These are phyloP conservation scores for Chytridiales sp. DNA, from an alignment of 371 early-diverging fungal species.

Conservation along the genomic window DNA sequence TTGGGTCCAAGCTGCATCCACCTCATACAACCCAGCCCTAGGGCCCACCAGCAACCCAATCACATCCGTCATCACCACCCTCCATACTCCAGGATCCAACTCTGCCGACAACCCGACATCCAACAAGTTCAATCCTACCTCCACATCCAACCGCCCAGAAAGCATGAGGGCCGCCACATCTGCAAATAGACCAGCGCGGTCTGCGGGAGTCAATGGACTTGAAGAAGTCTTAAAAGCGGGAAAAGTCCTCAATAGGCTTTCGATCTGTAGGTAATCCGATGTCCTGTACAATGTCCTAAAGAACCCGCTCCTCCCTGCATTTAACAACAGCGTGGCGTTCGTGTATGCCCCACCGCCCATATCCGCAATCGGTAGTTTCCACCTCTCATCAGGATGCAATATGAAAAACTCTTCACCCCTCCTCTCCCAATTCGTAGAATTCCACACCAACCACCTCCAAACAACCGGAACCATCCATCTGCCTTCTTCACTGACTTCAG, in stretches of 20 bases:
- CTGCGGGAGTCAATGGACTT: slow-evolving; percentile 4
- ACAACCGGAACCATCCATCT: not conserved
- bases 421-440: not conserved
- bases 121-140: slow-evolving; percentile 1
- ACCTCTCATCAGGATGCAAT: not conserved
- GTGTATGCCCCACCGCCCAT: not conserved
- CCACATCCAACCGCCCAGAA: not conserved
- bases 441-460: not conserved
- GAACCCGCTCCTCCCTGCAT: slow-evolving; percentile 13
- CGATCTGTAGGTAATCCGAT: not conserved
- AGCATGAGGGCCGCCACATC: slow-evolving; percentile 17
- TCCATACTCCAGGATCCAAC: slow-evolving; percentile 18
- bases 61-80: slow-evolving; percentile 8
- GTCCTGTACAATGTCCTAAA: slow-evolving; percentile 7
- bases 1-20: not conserved
- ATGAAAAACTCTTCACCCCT: slow-evolving; percentile 1
- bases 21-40: slow-evolving; percentile 5
- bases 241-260: not conserved
- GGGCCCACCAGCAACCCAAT: not conserved
- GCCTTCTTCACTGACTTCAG: not conserved
- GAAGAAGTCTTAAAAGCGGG: not conserved
- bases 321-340: slow-evolving; percentile 10
- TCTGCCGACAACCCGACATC: slow-evolving; percentile 2
- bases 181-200: slow-evolving; percentile 22
- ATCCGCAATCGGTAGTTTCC: not conserved